Conservation (phyloP, 805 yeast species). For the Yamadazyma endophytica region DNA sequence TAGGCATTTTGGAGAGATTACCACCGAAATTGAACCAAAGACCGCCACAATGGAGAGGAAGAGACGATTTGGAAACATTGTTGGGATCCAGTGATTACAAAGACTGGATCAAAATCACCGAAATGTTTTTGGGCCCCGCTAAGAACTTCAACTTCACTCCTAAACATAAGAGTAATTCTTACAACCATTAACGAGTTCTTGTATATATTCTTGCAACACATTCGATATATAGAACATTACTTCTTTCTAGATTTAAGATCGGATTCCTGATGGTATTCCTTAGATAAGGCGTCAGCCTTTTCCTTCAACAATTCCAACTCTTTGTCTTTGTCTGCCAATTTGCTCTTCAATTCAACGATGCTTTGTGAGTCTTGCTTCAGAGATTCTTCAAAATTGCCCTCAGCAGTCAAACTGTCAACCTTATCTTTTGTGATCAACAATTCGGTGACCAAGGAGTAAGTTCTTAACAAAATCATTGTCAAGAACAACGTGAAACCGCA, state of each 20-base stretch:
- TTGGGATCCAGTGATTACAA: conserved; percentile 78
- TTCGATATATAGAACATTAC: conserved; percentile 1
- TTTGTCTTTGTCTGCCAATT: conserved; percentile 52
- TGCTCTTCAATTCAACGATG: conserved; percentile 42
- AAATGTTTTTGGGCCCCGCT: conserved; percentile 89
- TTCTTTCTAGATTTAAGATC: conserved; percentile 12
- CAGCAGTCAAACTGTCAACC: conserved; percentile 32
- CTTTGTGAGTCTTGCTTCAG: conserved; percentile 31
- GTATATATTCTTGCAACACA: neutral
- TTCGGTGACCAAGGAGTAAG: conserved; percentile 75
- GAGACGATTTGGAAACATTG: conserved; percentile 88
- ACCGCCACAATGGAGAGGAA: conserved; percentile 90
- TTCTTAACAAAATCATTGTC: conserved; percentile 79
- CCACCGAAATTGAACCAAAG: conserved; percentile 91
- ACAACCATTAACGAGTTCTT: too few species aligned
- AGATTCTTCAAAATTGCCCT: conserved; percentile 9
- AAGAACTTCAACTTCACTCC: conserved; percentile 78
- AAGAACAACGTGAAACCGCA: conserved; percentile 94
- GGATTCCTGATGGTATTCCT: conserved; percentile 45
- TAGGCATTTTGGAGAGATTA: conserved; percentile 82
- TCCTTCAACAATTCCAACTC: conserved; percentile 66
- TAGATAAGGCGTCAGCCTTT: conserved; percentile 63
- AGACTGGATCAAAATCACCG: conserved; percentile 96
- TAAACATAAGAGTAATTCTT: conserved; percentile 92
- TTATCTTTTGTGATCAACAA: conserved; percentile 62